These are phyloP conservation scores for Pycnococcus provasolii DNA, from an alignment of 139 green algal genomes.

Conservation along the genomic window DNA sequence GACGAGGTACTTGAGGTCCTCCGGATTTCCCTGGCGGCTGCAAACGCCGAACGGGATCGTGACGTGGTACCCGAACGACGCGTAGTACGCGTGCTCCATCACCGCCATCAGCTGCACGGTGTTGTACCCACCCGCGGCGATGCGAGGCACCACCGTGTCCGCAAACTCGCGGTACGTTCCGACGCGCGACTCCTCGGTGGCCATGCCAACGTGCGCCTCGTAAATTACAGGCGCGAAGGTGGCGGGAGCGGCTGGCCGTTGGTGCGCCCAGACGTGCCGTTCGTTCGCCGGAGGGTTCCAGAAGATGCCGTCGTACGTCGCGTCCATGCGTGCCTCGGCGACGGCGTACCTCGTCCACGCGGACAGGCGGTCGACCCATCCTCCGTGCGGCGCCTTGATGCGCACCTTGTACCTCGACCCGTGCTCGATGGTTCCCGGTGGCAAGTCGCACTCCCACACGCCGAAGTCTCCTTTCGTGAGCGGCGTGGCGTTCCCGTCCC, in stretches of 20 bases:
- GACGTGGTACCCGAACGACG: constrained; percentile 86
- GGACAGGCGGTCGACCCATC: constrained; percentile 71
- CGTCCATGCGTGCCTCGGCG: constrained; percentile 57
- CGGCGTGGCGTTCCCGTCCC: constrained; percentile 41
- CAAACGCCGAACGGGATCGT: constrained; percentile 80
- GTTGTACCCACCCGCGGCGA: constrained; percentile 74
- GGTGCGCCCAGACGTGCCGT: constrained; percentile 41
- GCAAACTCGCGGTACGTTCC: constrained; percentile 74
- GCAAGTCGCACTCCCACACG: constrained; percentile 60
- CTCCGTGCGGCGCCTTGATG: constrained; percentile 45
- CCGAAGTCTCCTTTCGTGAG: constrained; percentile 28
- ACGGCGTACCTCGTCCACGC: constrained; percentile 75
- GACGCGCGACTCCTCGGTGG: constrained; percentile 41
- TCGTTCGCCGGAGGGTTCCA: constrained; percentile 72
- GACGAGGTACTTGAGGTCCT: constrained; percentile 77
- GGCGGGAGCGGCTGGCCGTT: constrained; percentile 38
- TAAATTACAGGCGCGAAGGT: constrained; percentile 67
- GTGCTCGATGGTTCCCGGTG: constrained; percentile 63
- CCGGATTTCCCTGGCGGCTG: constrained; percentile 64
- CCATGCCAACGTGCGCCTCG: constrained; percentile 95
- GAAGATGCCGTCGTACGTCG: constrained; percentile 81
- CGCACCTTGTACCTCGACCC: constrained; percentile 65
- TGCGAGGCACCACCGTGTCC: constrained; percentile 68
- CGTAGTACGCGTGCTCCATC: constrained; percentile 91
- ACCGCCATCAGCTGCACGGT: constrained; percentile 68